Base-by-base conservation (phyloP, 306 rosid genomes). In the Pueraria montana region DNA sequence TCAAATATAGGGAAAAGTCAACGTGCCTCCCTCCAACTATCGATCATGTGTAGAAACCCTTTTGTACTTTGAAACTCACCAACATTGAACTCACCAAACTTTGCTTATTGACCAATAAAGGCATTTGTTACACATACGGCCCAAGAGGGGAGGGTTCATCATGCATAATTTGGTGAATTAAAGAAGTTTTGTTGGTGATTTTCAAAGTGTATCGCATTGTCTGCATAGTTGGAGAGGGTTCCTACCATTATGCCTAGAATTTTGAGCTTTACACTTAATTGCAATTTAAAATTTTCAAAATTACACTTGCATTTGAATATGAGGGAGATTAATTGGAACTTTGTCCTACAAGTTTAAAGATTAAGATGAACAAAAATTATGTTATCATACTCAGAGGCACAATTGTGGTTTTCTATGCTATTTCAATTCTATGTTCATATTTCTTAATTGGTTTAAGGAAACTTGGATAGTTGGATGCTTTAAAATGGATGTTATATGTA, bases 341-440 rank as follows among this genome's bases (percentile, higher is more conserved):
- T 24, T 16, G 48, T 46, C 26, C 20, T 27, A 2, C 8, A 0
- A 61, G 12, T 61, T 42, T 53, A 27, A 77, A 9, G 32, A 43
- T 27, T 26, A 24, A 43, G 56, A 21, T 76, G 34, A 59, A 59
- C 53, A 38, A 59, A 76, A 76, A n/a, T n/a, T n/a, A 24, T 11
- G n/a, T 53, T 17, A 24, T 53, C 24, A n/a, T 21, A n/a, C 48
- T 18, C 3, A 45, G n/a, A 48, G 14, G 52, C 50, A 32, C 45
- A 20, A 49, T 16, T 10, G 6, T 18, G 26, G 61, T 18, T 55
- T 82, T n/a, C n/a, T n/a, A n/a, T n/a, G n/a, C n/a, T 12, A 9
- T 23, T 49, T 40, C 65, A 42, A n/a, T 38, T 23, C 11, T 36
- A 26, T 18, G 21, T 62, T 7, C 16, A 20, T 62, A 20, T 46